Evolutionary conservation across 2,329 filamentous ascomycete species (phyloP).

Genomic region (Mycogone perniciosa): DNA sequence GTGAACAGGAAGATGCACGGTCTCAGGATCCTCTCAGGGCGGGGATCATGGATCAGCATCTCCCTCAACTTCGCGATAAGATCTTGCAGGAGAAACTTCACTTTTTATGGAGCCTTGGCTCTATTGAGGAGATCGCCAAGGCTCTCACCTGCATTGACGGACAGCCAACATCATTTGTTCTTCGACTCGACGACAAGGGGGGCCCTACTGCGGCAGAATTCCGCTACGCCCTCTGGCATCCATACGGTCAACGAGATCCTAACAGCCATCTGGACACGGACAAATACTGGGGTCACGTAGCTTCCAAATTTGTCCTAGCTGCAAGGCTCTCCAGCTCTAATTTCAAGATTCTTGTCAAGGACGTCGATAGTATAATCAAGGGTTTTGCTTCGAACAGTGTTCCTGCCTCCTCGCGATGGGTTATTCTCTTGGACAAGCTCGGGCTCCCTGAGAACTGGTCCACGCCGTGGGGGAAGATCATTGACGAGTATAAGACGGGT

Average conservation of each 20-base stretch:
- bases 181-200: not conserved
- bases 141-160: not conserved
- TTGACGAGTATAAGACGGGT: constrained; percentile 4
- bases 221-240: constrained; percentile 15
- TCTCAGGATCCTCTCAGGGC: constrained; percentile 1
- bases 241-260: not conserved
- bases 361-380: constrained; percentile 1
- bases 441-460: constrained; percentile 1
- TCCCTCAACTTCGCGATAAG: constrained; percentile 7
- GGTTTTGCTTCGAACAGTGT: not conserved
- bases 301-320: constrained; percentile 1
- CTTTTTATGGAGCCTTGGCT: constrained; percentile 4
- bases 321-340: not conserved
- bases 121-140: not conserved
- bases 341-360: constrained; percentile 2
- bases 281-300: constrained; percentile 9
- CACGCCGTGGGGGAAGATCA: not conserved
- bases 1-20: not conserved
- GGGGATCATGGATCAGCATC: constrained; percentile 6
- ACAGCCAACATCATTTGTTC: constrained; percentile 3
- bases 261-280: constrained; percentile 6
- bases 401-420: not conserved
- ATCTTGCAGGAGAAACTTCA: constrained; percentile 2
- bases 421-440: not conserved
- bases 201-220: constrained; percentile 1